Evolutionary conservation across 768 basidiomycete species (phyloP).

Genomic region (Agaricus bisporus): DNA sequence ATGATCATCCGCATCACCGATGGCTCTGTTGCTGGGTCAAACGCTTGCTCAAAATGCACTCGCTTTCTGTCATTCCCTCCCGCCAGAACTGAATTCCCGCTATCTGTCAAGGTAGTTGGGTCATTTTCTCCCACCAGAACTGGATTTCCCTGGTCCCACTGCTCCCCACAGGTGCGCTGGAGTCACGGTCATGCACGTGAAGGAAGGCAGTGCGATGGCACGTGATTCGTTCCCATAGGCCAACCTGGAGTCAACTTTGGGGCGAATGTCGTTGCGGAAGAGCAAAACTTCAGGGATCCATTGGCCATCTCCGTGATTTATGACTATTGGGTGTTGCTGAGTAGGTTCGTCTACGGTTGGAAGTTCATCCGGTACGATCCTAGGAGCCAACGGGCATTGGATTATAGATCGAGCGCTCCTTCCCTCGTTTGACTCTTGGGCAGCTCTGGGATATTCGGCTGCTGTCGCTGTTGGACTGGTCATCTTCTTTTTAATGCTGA

Average conservation of each 20-base stretch:
- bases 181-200: slow-evolving; percentile 2
- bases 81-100: too few species aligned
- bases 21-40: slow-evolving; percentile 3
- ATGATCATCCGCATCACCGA: neutral
- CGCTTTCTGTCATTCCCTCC: neutral
- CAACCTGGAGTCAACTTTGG: neutral
- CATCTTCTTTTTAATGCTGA: too few species aligned
- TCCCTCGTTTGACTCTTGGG: too few species aligned
- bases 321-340: neutral
- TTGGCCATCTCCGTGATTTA: neutral
- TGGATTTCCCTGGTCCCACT: too few species aligned
- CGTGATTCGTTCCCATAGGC: neutral
- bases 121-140: neutral
- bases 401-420: neutral
- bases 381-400: neutral
- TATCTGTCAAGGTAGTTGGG: too few species aligned
- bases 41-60: neutral
- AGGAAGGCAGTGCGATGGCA: neutral
- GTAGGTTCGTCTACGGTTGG: neutral
- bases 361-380: neutral
- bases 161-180: slow-evolving; percentile 6
- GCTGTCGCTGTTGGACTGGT: too few species aligned
- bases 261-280: neutral
- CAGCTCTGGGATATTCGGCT: too few species aligned
- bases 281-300: neutral